Evolutionary conservation across 768 basidiomycete species (phyloP).

Genomic region (Tylopilus intermedius): DNA sequence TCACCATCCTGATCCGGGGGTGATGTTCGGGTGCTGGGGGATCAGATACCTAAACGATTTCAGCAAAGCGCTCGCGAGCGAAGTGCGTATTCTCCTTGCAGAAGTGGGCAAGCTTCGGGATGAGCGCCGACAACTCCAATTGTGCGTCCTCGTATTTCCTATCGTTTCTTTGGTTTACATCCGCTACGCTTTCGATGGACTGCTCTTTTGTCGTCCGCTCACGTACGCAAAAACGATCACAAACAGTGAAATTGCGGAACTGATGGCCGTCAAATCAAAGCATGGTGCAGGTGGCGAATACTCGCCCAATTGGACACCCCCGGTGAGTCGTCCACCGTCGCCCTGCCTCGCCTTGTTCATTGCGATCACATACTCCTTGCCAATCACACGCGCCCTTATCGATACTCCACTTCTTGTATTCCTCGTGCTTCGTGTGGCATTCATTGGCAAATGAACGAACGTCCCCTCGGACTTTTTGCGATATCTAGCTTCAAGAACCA

Average conservation of each 20-base stretch:
- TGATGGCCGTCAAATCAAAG: conserved; percentile 80
- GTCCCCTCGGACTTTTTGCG: background rate
- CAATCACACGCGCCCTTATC: background rate
- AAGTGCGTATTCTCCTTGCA: conserved; percentile 56
- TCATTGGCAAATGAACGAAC: background rate
- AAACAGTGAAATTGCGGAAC: conserved; percentile 73
- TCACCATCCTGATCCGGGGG: background rate
- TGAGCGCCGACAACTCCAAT: conserved; percentile 52
- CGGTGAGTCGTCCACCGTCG: conserved; percentile 34
- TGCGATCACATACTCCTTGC: background rate
- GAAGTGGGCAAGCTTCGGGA: conserved; percentile 60
- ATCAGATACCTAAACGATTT: conserved; percentile 54
- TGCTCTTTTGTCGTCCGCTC: background rate
- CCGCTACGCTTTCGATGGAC: no score
- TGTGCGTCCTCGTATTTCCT: conserved; percentile 34
- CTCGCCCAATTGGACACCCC: conserved; percentile 66
- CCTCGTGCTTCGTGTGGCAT: no score
- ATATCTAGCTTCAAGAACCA: conserved; percentile 31
- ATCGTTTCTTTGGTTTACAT: background rate
- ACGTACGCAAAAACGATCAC: background rate
- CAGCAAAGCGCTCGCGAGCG: conserved; percentile 56
- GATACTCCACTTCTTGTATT: background rate
- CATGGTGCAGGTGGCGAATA: conserved; percentile 78
- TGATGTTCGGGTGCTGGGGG: background rate
- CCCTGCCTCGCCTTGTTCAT: background rate